phyloP scores from a whole-genome alignment of 768 basidiomycete genomes.

The Clitopilus passeckerianus region DNA sequence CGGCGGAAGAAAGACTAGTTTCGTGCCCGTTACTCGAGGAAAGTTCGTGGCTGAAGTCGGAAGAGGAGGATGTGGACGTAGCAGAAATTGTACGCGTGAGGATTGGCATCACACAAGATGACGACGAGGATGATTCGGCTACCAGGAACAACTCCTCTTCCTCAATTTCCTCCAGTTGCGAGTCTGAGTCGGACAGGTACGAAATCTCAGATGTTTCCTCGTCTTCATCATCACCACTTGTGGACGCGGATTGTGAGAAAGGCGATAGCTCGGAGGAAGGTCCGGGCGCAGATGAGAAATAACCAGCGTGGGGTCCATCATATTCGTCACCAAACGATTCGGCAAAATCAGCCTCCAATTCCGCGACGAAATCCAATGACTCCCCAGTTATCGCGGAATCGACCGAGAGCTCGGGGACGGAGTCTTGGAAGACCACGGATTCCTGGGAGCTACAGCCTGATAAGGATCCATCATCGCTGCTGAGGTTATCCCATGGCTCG shows the following conservation, averaged over 20 bases:
- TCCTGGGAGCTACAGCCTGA: conserved; percentile 12
- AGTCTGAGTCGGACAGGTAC: conserved; percentile 10
- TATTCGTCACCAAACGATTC: not conserved
- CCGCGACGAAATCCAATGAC: not conserved
- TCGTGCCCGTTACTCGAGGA: conserved; percentile 7
- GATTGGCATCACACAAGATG: conserved; percentile 25
- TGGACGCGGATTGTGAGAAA: not conserved
- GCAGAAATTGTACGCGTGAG: conserved; percentile 39
- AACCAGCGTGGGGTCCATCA: not conserved
- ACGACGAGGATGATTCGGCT: not conserved
- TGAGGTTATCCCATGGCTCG: conserved; percentile 49
- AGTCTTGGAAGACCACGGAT: not conserved
- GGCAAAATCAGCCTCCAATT: not conserved
- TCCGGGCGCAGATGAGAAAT: not conserved
- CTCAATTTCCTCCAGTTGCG: conserved; percentile 9
- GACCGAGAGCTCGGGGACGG: conserved; percentile 1
- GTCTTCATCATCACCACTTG: not conserved
- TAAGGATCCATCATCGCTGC: conserved; percentile 11
- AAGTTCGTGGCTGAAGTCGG: conserved; percentile 19
- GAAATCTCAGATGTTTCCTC: not conserved
- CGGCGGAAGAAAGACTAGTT: conserved; percentile 15
- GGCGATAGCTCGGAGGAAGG: not conserved
- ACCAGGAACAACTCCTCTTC: not conserved
- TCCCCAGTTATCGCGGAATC: not conserved
- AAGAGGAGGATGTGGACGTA: conserved; percentile 27